These are phyloP conservation scores for Wickerhamiella alocasiicola DNA, from an alignment of 805 yeast species.

Conservation along the genomic window DNA sequence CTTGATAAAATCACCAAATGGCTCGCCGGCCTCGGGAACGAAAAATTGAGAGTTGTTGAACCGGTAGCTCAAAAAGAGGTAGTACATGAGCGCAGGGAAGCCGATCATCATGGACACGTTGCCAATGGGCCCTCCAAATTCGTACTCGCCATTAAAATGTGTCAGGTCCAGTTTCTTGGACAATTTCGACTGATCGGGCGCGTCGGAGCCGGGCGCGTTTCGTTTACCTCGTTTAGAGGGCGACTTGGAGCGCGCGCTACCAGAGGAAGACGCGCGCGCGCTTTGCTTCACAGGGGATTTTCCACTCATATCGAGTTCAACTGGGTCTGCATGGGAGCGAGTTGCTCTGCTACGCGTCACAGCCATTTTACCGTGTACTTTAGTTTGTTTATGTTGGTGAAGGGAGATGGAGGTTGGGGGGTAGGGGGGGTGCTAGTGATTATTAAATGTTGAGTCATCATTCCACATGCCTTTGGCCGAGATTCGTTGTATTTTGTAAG, in stretches of 20 bases:
- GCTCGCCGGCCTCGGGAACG: constrained; percentile 46
- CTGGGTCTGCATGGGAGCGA: background rate
- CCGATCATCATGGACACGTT: constrained; percentile 85
- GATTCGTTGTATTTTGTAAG: too few relatives aligned
- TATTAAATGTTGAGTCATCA: too few relatives aligned
- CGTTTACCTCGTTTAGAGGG: background rate
- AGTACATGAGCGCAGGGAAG: constrained; percentile 88
- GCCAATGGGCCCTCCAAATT: constrained; percentile 89
- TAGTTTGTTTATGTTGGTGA: background rate
- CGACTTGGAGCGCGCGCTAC: background rate
- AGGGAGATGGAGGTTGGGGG: background rate
- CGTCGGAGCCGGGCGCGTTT: background rate
- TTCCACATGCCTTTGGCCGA: too few relatives aligned
- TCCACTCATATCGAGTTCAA: constrained; percentile 1
- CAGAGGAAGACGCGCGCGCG: background rate
- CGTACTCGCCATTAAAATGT: constrained; percentile 29
- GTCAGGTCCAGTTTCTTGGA: constrained; percentile 17
- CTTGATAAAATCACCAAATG: constrained; percentile 34
- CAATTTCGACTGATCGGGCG: background rate
- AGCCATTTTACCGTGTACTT: background rate
- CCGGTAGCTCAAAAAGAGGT: constrained; percentile 86
- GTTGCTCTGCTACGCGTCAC: constrained; percentile 7
- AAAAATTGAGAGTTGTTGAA: constrained; percentile 68
- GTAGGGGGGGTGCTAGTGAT: background rate
- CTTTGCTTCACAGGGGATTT: background rate